Base-by-base conservation (phyloP, 2,329 filamentous ascomycete species). In the Trichoderma oligosporum region DNA sequence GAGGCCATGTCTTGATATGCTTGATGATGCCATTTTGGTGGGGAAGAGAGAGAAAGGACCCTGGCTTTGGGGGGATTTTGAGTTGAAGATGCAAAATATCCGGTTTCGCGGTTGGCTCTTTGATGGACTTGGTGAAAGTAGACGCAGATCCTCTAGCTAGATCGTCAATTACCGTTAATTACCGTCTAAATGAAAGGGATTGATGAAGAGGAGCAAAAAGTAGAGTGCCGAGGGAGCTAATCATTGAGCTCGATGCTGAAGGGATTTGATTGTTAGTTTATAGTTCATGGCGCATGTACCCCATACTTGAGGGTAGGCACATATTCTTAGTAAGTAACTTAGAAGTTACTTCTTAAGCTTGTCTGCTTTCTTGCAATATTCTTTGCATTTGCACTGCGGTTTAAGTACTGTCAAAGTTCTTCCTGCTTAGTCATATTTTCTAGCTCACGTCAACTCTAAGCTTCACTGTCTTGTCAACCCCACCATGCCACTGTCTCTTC, bases 1-100 rank as follows among this genome's bases (percentile, higher is more conserved):
- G 62, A 75, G 56, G 61, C 59, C 66, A 58, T 66, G 64, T 59
- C 70, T 68, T 52, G 69, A 67, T 70, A 73, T 73, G 54, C 22
- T 57, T 46, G 36, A 51, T 45, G 55, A 22, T 36, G 39, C 47
- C 46, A 33, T 55, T 25, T 16, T 33, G 24, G 4, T 16, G 16
- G 22, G 22, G 36, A 31, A 16, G 33, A 58, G 36, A 36, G 36
- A 25, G n/a, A 33, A 12, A 52, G 25, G 45, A 45, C 8, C 7
- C n/a, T 33, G 22, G 33, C 35, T 51, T 45, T 46, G 42, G 4
- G 4, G n/a, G 29, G 57, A 56, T 35, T 35, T 22, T 9, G 38
- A 18, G 36, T 27, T 27, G 44, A 35, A 41, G n/a, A 42, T 33
- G 35, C n/a, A 25, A 41, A 2, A n/a, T 16, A 25, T 24, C 18